These are phyloP conservation scores for Suillus decipiens DNA, from an alignment of 768 basidiomycete species.

Conservation along the genomic window DNA sequence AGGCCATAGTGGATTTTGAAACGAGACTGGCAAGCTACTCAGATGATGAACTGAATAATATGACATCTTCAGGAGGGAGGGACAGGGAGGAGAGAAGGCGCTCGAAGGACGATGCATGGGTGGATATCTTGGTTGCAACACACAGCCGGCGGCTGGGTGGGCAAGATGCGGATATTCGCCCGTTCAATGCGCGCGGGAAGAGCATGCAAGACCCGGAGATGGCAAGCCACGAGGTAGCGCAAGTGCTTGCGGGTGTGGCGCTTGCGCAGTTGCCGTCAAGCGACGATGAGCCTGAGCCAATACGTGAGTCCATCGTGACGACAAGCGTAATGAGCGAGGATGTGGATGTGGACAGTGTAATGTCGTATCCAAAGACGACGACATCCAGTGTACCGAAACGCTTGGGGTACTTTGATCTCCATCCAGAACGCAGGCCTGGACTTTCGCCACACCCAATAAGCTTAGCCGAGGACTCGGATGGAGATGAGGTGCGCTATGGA, in stretches of 20 bases:
- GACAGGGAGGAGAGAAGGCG: conserved; percentile 41
- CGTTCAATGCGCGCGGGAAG: conserved; percentile 29
- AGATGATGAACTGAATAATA: conserved; percentile 46
- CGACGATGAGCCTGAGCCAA: conserved; percentile 41
- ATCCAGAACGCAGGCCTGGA: conserved; percentile 65
- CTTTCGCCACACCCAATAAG: conserved; percentile 13
- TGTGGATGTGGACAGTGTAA: conserved; percentile 45
- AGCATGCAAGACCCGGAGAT: conserved; percentile 61
- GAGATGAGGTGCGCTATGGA: conserved; percentile 37
- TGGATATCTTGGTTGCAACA: conserved; percentile 77
- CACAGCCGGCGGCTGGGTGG: conserved; percentile 52
- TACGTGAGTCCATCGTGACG: conserved; percentile 13
- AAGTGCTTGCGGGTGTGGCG: conserved; percentile 61
- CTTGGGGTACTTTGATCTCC: conserved; percentile 75
- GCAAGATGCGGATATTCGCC: conserved; percentile 50
- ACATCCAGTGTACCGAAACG: conserved; percentile 29
- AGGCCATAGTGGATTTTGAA: conserved; percentile 71
- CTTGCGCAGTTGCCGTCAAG: conserved; percentile 37
- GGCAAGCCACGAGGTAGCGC: conserved; percentile 71
- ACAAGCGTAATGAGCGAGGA: conserved; percentile 28
- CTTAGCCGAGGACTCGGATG: conserved; percentile 35
- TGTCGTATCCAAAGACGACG: conserved; percentile 33
- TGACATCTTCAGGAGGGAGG: conserved; percentile 37
- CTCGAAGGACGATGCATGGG: conserved; percentile 78
- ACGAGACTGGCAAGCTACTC: conserved; percentile 71